phyloP scores from a whole-genome alignment of 129 eudicot genomes.

The Saussurea involucrata region DNA sequence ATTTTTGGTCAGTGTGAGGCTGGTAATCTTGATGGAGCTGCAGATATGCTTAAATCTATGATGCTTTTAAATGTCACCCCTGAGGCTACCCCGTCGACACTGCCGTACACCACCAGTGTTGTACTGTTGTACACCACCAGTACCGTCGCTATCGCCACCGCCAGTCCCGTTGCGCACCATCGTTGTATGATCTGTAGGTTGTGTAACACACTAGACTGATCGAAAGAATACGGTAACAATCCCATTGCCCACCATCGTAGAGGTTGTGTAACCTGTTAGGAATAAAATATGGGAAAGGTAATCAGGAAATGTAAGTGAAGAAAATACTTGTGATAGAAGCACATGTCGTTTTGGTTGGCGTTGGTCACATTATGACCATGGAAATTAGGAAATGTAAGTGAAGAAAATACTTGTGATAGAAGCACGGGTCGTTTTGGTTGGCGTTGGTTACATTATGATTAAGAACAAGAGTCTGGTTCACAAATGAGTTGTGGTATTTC shows the following conservation, averaged over 20 bases:
- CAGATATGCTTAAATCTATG: slow-evolving; percentile 84
- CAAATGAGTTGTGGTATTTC: slow-evolving; percentile 14
- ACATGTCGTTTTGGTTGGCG: slow-evolving; percentile 31
- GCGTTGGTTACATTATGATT: slow-evolving; percentile 60
- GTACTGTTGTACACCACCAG: no score
- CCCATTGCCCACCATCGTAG: no score
- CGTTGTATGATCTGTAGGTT: no score
- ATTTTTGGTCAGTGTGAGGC: slow-evolving; percentile 61
- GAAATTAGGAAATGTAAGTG: slow-evolving; percentile 52
- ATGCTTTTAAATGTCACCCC: slow-evolving; percentile 61
- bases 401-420: neutral
- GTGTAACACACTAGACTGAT: no score
- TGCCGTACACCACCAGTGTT: no score
- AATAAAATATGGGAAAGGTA: slow-evolving; percentile 49
- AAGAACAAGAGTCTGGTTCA: slow-evolving; percentile 34
- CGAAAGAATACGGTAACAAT: no score
- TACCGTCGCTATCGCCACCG: no score
- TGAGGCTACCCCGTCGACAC: no score
- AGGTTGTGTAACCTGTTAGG: no score
- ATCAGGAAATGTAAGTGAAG: slow-evolving; percentile 37
- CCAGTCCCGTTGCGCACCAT: no score
- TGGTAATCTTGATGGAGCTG: slow-evolving; percentile 80
- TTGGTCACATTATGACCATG: slow-evolving; percentile 70
- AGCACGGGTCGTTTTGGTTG: slow-evolving; percentile 8
- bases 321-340: neutral